A percentile compares a stretch with the other conserved stretches of the same genome.
Conservation (phyloP, 225 moss, liverwort and hornwort species). For the Marchantia paleacea region DNA sequence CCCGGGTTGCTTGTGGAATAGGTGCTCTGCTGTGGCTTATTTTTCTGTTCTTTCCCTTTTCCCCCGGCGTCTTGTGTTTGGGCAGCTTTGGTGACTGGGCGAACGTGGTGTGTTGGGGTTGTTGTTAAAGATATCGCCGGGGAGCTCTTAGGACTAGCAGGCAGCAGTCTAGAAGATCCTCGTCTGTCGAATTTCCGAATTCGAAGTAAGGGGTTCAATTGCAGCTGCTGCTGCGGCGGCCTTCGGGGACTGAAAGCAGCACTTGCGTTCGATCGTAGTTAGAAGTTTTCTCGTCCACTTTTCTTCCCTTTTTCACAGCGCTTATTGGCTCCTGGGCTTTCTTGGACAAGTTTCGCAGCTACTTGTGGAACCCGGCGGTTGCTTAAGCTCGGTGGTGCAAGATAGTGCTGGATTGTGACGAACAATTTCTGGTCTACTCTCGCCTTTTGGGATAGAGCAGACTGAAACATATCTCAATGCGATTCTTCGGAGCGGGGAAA, state of each 20-base stretch:
- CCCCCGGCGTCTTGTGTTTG: not conserved
- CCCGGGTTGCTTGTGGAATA: too few species aligned
- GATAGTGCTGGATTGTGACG: not conserved
- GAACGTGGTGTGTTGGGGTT: not conserved
- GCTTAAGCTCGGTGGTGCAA: not conserved
- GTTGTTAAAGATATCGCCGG: not conserved
- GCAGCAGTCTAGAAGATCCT: not conserved
- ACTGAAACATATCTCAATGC: not conserved
- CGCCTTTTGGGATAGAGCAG: not conserved
- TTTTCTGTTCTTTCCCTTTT: not conserved
- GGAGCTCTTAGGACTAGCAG: not conserved
- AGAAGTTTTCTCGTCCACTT: not conserved
- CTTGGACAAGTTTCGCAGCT: not conserved
- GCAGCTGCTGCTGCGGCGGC: not conserved
- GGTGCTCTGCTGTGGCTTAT: too few species aligned
- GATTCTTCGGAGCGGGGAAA: not conserved
- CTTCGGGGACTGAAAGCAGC: not conserved
- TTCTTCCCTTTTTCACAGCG: not conserved
- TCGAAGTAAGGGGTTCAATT: not conserved
- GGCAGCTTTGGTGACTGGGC: not conserved
- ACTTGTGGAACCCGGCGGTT: not conserved
- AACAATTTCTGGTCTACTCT: not conserved
- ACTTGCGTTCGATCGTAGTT: not conserved
- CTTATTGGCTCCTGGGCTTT: not conserved
- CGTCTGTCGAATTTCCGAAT: not conserved